Evolutionary conservation across 208 protist species (phyloP).

Genomic region (Trypanosoma theileri): DNA sequence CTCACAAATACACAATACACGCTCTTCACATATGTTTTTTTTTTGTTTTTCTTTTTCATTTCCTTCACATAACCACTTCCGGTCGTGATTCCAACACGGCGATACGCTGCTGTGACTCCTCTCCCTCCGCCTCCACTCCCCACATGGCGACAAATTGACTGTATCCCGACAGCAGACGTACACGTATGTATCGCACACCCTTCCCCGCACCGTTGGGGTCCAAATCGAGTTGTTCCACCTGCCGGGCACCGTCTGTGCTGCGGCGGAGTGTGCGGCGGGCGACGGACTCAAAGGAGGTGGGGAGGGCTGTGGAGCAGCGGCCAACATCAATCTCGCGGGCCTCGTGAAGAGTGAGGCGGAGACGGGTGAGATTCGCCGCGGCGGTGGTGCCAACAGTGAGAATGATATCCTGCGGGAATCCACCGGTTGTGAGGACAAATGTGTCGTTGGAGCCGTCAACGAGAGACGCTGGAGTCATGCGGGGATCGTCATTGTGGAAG

Average conservation of each 20-base stretch:
- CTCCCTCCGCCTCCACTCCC: slow-evolving; percentile 59
- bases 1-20: too few relatives aligned
- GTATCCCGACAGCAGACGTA: slow-evolving; percentile 76
- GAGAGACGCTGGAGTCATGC: slow-evolving; percentile 32
- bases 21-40: too few relatives aligned
- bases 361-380: slow-evolving; percentile 50
- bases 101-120: slow-evolving; percentile 86
- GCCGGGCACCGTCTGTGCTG: slow-evolving; percentile 19
- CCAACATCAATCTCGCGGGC: slow-evolving; percentile 74
- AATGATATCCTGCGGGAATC: slow-evolving; percentile 84
- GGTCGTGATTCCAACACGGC: slow-evolving; percentile 74
- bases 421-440: slow-evolving; percentile 82
- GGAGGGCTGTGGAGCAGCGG: slow-evolving; percentile 9
- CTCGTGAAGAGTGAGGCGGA: slow-evolving; percentile 65
- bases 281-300: slow-evolving; percentile 48
- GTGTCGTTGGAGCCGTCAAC: slow-evolving; percentile 48
- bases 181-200: slow-evolving; percentile 50
- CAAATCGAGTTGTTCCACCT: slow-evolving; percentile 67
- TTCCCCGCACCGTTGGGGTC: slow-evolving; percentile 54
- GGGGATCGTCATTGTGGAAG: slow-evolving; percentile 69
- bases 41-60: too few relatives aligned
- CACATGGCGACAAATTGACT: slow-evolving; percentile 80
- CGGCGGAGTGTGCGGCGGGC: slow-evolving; percentile 53
- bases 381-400: slow-evolving; percentile 53
- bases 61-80: slow-evolving; percentile 70